Evolutionary conservation across 2,329 filamentous ascomycete species (phyloP), one percentile per base, ranked within the genome.

Genomic region (Fusarium graminum): DNA sequence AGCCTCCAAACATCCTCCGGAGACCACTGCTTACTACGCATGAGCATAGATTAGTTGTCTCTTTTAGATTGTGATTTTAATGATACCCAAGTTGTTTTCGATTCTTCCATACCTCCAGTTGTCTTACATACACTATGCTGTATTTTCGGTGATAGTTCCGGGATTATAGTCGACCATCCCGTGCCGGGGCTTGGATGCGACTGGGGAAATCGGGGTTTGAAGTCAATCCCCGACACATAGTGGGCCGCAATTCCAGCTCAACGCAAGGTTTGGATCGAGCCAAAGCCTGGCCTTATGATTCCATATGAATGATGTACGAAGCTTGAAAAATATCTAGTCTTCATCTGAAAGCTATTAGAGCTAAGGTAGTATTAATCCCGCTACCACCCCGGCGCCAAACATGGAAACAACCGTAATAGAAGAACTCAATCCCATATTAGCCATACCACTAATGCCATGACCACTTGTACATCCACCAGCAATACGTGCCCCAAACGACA

Each of bases 401-500:
- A 62, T 56, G 1, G 32, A 62, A 1, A 26, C 19, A 2, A 62
- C 29, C 4, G 50, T 50, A 3, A 57, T 28, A 9, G 63, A 57
- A 0, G 59, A 62, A 6, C 58, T 61, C 7, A 55, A 4, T 6
- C 58, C 56, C 58, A 62, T 63, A 5, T 26, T 62, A 0, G 59
- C 59, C 58, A 62, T 63, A 3, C 59, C 59, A 13, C 58, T 62
- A 1, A 62, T 62, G 7, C 59, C 59, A 26, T 62, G 59, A 1
- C 59, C 59, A 19, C 59, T 62, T 4, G 59, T 62, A 11, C 59
- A 62, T 19, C 59, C 59, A 7, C 59, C 59, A 25, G 57, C 59
- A 9, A 26, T 57, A 11, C 59, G 59, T 14, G 59, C 59, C 0
- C 59, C 59, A 4, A 62, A 62, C 0, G 19, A 22, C 0, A 62